A percentile compares a stretch with the other conserved stretches of the same genome.
These are phyloP conservation scores for Tulasnella sp. DNA, from an alignment of 768 basidiomycete species.

Conservation along the genomic window DNA sequence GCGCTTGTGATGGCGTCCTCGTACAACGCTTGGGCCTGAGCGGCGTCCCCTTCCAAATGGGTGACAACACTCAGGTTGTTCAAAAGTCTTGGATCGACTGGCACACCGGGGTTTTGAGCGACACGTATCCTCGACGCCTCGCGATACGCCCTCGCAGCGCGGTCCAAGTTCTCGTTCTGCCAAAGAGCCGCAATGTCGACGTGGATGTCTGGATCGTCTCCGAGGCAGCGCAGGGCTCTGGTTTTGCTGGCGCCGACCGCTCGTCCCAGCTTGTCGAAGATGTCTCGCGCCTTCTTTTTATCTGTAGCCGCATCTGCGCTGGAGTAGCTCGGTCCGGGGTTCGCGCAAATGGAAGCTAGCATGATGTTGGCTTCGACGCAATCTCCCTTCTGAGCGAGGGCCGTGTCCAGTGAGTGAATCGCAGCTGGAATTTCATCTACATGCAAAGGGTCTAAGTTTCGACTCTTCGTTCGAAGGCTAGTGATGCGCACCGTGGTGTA, in stretches of 20 bases:
- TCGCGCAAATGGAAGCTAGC: slow-evolving; percentile 79
- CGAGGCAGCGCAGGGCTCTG: slow-evolving; percentile 19
- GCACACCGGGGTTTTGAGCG: slow-evolving; percentile 24
- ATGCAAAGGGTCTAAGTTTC: not conserved
- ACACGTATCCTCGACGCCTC: slow-evolving; percentile 61
- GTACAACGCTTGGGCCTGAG: slow-evolving; percentile 51
- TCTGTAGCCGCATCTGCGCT: slow-evolving; percentile 62
- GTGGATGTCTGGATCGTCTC: slow-evolving; percentile 69
- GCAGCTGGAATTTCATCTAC: slow-evolving; percentile 74
- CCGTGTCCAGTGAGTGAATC: slow-evolving; percentile 70
- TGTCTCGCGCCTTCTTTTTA: slow-evolving; percentile 58
- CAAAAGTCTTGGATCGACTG: slow-evolving; percentile 50
- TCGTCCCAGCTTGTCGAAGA: slow-evolving; percentile 69
- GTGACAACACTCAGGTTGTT: slow-evolving; percentile 73
- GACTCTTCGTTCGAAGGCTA: not conserved
- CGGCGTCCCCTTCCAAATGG: slow-evolving; percentile 52
- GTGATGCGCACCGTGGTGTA: slow-evolving; percentile 54
- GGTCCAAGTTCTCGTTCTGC: slow-evolving; percentile 69
- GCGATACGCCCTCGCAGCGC: slow-evolving; percentile 57
- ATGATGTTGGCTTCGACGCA: slow-evolving; percentile 72
- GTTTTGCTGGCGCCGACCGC: not conserved
- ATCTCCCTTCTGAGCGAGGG: slow-evolving; percentile 36
- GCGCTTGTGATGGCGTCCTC: slow-evolving; percentile 55
- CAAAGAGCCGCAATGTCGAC: slow-evolving; percentile 84
- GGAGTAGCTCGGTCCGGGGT: slow-evolving; percentile 69